Percentiles rank a stretch among this genome's conserved stretches.
Evolutionary conservation across 768 basidiomycete genomes (phyloP).

Genomic region (Hypholoma sublateritium): DNA sequence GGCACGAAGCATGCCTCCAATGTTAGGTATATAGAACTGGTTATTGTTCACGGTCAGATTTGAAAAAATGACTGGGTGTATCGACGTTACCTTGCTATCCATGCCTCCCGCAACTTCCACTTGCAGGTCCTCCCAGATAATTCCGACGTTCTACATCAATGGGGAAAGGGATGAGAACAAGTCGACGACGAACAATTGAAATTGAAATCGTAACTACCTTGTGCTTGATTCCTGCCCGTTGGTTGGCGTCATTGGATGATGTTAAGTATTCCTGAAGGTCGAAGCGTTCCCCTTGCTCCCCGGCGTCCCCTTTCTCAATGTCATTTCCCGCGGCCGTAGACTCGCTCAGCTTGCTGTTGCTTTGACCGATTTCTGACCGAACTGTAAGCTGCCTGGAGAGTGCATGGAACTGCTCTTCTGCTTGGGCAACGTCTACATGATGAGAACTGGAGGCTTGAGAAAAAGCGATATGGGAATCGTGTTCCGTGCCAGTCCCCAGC

Average conservation of each 20-base stretch:
- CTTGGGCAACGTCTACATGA: constrained; percentile 49
- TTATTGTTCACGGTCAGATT: background rate
- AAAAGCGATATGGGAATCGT: background rate
- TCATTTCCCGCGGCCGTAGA: constrained; percentile 39
- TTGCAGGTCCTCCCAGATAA: constrained; percentile 70
- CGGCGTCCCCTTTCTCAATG: constrained; percentile 36
- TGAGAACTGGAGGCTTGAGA: constrained; percentile 9
- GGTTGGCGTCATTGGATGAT: constrained; percentile 64
- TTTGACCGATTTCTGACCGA: constrained; percentile 22
- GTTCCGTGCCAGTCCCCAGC: background rate
- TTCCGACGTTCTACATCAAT: constrained; percentile 55
- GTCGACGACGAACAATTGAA: background rate
- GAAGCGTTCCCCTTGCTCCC: constrained; percentile 37
- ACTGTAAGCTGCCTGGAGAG: constrained; percentile 45
- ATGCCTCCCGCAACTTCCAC: constrained; percentile 59
- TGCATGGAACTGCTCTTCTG: constrained; percentile 55
- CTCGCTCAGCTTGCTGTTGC: constrained; percentile 20
- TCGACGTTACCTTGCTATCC: constrained; percentile 48
- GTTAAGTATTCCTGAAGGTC: constrained; percentile 69
- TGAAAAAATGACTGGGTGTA: background rate
- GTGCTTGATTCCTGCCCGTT: constrained; percentile 64
- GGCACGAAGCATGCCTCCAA: constrained; percentile 46
- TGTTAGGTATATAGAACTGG: constrained; percentile 59
- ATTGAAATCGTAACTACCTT: constrained; percentile 37
- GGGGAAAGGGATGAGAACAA: background rate